phyloP scores from a whole-genome alignment of 352 stramenopile genomes.

The Plasmopara halstedii region DNA sequence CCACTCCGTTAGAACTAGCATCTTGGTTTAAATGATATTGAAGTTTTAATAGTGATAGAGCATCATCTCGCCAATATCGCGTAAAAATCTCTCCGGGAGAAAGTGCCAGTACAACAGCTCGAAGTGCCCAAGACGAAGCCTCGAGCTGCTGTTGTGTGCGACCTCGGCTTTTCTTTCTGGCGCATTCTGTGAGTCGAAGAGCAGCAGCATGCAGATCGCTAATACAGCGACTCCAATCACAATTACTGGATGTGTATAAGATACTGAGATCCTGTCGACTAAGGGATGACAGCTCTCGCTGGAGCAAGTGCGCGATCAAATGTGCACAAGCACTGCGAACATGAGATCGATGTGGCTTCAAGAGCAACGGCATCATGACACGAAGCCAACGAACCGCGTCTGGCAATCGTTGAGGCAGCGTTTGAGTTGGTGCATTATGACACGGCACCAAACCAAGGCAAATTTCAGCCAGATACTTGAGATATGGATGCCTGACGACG shows the following conservation, averaged over 20 bases:
- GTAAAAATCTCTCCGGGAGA: constrained; percentile 55
- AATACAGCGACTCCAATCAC: constrained; percentile 55
- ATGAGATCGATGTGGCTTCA: constrained; percentile 44
- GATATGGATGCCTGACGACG: constrained; percentile 27
- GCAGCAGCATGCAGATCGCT: constrained; percentile 49
- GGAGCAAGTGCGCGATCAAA: constrained; percentile 33
- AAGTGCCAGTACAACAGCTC: constrained; percentile 37
- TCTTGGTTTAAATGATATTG: constrained; percentile 73
- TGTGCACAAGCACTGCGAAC: constrained; percentile 34
- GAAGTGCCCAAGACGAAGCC: constrained; percentile 39
- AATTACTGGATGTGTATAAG: constrained; percentile 17
- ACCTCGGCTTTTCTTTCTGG: constrained; percentile 25
- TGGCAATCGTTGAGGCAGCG: constrained; percentile 4
- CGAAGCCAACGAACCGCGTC: constrained; percentile 41
- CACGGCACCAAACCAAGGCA: constrained; percentile 26
- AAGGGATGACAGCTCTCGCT: constrained; percentile 27
- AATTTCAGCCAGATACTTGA: constrained; percentile 33
- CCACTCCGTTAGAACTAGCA: constrained; percentile 6
- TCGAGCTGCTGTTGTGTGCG: constrained; percentile 38
- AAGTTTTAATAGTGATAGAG: constrained; percentile 38
- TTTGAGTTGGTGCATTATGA: neutral
- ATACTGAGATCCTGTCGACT: constrained; percentile 19
- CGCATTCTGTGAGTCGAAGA: constrained; percentile 30
- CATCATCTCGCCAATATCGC: constrained; percentile 69
- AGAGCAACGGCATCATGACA: constrained; percentile 32